Percentiles rank a stretch among this genome's conserved stretches.
These are phyloP conservation scores for Wickerhamomyces pijperi DNA, from an alignment of 805 yeast genomes.

Conservation along the genomic window DNA sequence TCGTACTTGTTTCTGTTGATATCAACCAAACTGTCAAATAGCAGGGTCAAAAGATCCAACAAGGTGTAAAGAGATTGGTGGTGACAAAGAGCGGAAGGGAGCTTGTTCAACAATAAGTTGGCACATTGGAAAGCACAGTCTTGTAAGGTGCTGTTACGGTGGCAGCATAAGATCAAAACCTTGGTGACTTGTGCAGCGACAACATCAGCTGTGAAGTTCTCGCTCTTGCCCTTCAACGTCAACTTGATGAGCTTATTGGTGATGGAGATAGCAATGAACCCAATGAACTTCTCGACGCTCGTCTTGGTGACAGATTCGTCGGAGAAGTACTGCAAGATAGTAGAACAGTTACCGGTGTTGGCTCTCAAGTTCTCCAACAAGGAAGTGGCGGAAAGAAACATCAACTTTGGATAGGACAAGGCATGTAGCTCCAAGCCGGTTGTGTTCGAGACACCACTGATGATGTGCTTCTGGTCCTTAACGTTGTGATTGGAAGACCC, in stretches of 20 bases:
- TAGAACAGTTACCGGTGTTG: constrained; percentile 70
- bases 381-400: constrained; percentile 78
- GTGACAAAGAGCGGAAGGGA: constrained; percentile 77
- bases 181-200: constrained; percentile 61
- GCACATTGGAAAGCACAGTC: constrained; percentile 72
- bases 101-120: constrained; percentile 46
- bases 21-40: constrained; percentile 74
- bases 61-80: constrained; percentile 62
- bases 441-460: constrained; percentile 25
- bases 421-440: constrained; percentile 41
- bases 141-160: constrained; percentile 64
- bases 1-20: constrained; percentile 77
- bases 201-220: constrained; percentile 43
- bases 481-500: constrained; percentile 79
- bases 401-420: constrained; percentile 63
- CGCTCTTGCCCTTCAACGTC: constrained; percentile 36
- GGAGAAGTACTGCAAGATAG: constrained; percentile 66
- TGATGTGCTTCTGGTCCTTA: constrained; percentile 57
- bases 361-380: constrained; percentile 74
- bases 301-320: constrained; percentile 72
- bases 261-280: constrained; percentile 49
- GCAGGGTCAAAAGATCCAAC: constrained; percentile 66
- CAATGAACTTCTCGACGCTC: constrained; percentile 59
- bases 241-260: constrained; percentile 43
- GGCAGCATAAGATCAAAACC: constrained; percentile 63